phyloP scores from a whole-genome alignment of 2,329 filamentous ascomycete species.

The Trichoderma pleuroti region DNA sequence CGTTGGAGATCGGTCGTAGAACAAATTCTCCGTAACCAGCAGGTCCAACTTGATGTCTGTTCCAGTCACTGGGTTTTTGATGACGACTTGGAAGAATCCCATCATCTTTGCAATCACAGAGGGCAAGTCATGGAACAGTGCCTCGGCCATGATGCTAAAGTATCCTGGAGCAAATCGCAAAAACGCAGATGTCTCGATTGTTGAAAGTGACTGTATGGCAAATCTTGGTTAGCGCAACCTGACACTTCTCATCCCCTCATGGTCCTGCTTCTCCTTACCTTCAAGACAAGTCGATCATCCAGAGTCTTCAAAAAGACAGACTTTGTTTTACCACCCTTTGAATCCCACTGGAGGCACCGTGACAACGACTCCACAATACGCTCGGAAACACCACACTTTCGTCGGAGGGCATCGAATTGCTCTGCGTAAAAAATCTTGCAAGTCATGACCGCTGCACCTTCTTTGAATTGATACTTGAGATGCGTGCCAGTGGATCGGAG shows the following conservation, averaged over 20 bases:
- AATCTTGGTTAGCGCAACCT: neutral
- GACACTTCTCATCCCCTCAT: neutral
- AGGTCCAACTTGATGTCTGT: slow-evolving; percentile 94
- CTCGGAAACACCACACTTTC: slow-evolving; percentile 89
- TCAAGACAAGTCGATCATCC: slow-evolving; percentile 89
- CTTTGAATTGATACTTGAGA: slow-evolving; percentile 91
- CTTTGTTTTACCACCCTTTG: slow-evolving; percentile 95
- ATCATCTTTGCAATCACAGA: slow-evolving; percentile 99
- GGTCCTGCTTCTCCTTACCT: slow-evolving; percentile 37
- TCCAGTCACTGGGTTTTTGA: slow-evolving; percentile 89
- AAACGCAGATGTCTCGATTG: slow-evolving; percentile 90
- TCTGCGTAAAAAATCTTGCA: slow-evolving; percentile 99
- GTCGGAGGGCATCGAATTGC: slow-evolving; percentile 90
- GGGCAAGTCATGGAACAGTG: slow-evolving; percentile 89
- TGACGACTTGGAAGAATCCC: slow-evolving; percentile 94
- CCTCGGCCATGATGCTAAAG: slow-evolving; percentile 95
- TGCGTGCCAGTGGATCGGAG: slow-evolving; percentile 84
- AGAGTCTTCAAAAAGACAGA: slow-evolving; percentile 95
- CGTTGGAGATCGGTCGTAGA: slow-evolving; percentile 88
- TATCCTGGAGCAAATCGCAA: slow-evolving; percentile 94
- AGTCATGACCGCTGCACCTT: slow-evolving; percentile 89
- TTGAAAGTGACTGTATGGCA: slow-evolving; percentile 68
- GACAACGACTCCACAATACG: slow-evolving; percentile 94
- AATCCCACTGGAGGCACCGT: slow-evolving; percentile 95
- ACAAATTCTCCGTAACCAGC: slow-evolving; percentile 94